These are phyloP conservation scores for Melocanna baccifera DNA, from an alignment of 176 grass and related monocot species.

Conservation along the genomic window DNA sequence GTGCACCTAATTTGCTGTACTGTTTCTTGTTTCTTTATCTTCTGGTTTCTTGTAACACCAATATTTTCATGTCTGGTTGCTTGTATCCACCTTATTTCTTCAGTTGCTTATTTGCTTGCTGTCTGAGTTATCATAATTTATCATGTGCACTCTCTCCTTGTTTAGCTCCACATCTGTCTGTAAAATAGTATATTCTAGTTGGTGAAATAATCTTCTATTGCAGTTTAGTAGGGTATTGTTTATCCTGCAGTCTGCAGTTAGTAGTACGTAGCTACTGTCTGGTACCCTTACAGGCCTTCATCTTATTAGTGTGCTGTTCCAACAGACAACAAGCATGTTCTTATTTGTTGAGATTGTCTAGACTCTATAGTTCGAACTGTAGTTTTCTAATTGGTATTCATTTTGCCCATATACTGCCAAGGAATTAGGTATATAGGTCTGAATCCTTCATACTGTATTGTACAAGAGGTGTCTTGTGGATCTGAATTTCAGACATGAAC, in stretches of 20 bases:
- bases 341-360: conserved; percentile 24
- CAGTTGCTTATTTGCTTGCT: neutral
- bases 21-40: neutral
- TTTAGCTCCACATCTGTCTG: conserved; percentile 30
- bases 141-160: conserved; percentile 17
- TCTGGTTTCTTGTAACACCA: neutral
- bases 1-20: neutral
- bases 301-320: conserved; percentile 30
- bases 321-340: conserved; percentile 43
- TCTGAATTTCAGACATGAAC: neutral
- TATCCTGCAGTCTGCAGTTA: conserved; percentile 20
- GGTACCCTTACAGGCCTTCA: conserved; percentile 1
- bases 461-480: neutral
- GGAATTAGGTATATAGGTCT: conserved; percentile 25
- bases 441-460: conserved; percentile 1
- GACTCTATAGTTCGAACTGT: conserved; percentile 11
- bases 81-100: conserved; percentile 13
- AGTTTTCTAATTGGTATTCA: conserved; percentile 12
- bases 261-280: neutral
- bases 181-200: conserved; percentile 12
- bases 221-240: conserved; percentile 29
- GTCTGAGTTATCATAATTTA: neutral
- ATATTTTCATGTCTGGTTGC: neutral
- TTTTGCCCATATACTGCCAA: conserved; percentile 32
- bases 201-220: conserved; percentile 19